Base-by-base conservation (phyloP, 352 stramenopile genomes). In the Phytopythium kandeliae region DNA sequence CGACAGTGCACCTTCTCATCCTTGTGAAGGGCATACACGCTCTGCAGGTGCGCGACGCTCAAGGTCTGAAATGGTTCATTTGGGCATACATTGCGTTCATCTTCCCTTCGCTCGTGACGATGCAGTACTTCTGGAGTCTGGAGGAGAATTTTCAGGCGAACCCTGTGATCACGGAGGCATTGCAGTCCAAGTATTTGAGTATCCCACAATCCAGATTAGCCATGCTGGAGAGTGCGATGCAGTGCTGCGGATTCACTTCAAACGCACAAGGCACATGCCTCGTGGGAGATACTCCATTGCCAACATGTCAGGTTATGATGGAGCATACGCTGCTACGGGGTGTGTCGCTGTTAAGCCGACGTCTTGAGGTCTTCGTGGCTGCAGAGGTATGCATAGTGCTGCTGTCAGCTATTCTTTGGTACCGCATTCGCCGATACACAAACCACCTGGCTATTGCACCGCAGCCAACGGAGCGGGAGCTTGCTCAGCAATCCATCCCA, bases 211-310 rank as follows among this genome's bases (percentile, higher is more conserved):
- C 56, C 2, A 52, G 26, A 5, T 42, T 74, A 13, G 35, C 79
- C 11, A 22, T 43, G 2, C n/a, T 86, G 3, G 74, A 86, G 45
- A 63, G 70, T 33, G 49, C 51, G 19, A 67, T 86, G 51, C 54
- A 54, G 13, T 86, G 74, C 38, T 86, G 74, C 19, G 74, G 74
- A 15, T 81, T 78, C 34, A 57, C 57, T 9, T 26, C 40, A 7
- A 65, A 28, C 3, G 17, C 56, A 1, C 67, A 86, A 58, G 71
- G 71, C 9, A 46, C 59, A 0, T 81, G 71, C 12, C 17, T 73
- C 1, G 16, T 51, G 38, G 40, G 30, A 8, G 9, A 19, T 21
- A n/a, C 16, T 4, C 42, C 21, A 4, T 48, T 81, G 7, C 62
- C 55, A 34, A 67, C 65, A 0, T 81, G 71, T 34, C 65, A 48